Evolutionary conservation across 495 filamentous ascomycete species (phyloP).

Genomic region (Penicillium soppii): DNA sequence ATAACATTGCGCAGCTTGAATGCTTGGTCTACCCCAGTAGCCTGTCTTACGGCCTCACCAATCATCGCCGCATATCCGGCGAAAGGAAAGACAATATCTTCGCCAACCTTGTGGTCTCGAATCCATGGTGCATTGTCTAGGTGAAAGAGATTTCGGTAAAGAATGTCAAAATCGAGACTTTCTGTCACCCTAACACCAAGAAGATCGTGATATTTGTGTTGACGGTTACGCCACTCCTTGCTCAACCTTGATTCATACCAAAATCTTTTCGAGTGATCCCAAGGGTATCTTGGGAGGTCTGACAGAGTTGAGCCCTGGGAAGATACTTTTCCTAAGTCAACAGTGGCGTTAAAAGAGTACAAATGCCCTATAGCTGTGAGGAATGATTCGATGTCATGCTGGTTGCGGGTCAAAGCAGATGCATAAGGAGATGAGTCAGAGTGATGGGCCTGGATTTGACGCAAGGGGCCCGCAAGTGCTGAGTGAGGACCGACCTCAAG

Average conservation of each 20-base stretch:
- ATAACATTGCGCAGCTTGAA: slow-evolving; percentile 25
- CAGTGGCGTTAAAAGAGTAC: background rate
- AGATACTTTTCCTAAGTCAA: background rate
- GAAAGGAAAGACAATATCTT: slow-evolving; percentile 44
- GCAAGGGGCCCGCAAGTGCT: slow-evolving; percentile 35
- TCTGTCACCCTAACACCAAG: background rate
- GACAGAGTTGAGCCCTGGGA: background rate
- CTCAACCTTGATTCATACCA: slow-evolving; percentile 2
- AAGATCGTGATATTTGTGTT: background rate
- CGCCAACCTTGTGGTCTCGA: slow-evolving; percentile 38
- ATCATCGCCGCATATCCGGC: slow-evolving; percentile 47
- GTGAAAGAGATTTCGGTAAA: slow-evolving; percentile 17
- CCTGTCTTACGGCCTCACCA: slow-evolving; percentile 44
- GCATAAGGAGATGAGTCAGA: background rate
- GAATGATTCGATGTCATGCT: background rate
- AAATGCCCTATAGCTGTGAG: slow-evolving; percentile 1
- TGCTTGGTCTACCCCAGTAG: slow-evolving; percentile 18
- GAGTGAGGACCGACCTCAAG: slow-evolving; percentile 50
- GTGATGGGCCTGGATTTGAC: slow-evolving; percentile 23
- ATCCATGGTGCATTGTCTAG: slow-evolving; percentile 23
- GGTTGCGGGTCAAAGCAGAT: background rate
- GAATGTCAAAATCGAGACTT: slow-evolving; percentile 14
- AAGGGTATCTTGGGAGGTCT: slow-evolving; percentile 3
- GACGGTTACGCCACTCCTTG: background rate
- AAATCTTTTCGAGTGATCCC: background rate